Evolutionary conservation across 495 filamentous ascomycete genomes (phyloP).

Genomic region (Penicillium herquei): DNA sequence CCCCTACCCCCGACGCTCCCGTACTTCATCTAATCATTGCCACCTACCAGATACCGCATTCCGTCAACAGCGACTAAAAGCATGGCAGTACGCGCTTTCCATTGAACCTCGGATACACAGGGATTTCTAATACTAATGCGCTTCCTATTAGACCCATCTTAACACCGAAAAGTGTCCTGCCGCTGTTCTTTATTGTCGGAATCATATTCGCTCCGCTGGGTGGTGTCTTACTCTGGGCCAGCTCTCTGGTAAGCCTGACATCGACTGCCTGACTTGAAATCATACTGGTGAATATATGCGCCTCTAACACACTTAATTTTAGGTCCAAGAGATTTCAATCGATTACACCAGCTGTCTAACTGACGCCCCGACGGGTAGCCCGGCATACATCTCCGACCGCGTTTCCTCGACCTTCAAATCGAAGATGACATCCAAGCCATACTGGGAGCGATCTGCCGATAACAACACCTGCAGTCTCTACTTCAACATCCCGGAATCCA

Average conservation of each 20-base stretch:
- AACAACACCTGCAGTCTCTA: constrained; percentile 59
- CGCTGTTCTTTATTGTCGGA: constrained; percentile 83
- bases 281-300: neutral
- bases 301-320: constrained; percentile 3
- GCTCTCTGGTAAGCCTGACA: constrained; percentile 55
- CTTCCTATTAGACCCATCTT: constrained; percentile 68
- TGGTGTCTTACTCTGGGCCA: constrained; percentile 80
- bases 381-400: constrained; percentile 45
- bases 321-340: constrained; percentile 89
- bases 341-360: constrained; percentile 79
- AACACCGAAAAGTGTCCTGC: constrained; percentile 88
- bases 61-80: constrained; percentile 86
- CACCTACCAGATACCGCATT: constrained; percentile 75
- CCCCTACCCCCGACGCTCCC: constrained; percentile 1
- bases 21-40: constrained; percentile 2
- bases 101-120: neutral
- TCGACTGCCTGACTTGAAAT: neutral
- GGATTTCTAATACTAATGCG: neutral
- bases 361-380: constrained; percentile 41
- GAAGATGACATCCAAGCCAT: constrained; percentile 26
- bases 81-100: constrained; percentile 72
- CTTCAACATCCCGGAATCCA: constrained; percentile 74
- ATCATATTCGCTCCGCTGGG: constrained; percentile 87
- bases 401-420: constrained; percentile 67
- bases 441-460: constrained; percentile 19